These are phyloP conservation scores for Hanseniaspora clermontiae DNA, from an alignment of 805 yeast genomes.

Conservation along the genomic window DNA sequence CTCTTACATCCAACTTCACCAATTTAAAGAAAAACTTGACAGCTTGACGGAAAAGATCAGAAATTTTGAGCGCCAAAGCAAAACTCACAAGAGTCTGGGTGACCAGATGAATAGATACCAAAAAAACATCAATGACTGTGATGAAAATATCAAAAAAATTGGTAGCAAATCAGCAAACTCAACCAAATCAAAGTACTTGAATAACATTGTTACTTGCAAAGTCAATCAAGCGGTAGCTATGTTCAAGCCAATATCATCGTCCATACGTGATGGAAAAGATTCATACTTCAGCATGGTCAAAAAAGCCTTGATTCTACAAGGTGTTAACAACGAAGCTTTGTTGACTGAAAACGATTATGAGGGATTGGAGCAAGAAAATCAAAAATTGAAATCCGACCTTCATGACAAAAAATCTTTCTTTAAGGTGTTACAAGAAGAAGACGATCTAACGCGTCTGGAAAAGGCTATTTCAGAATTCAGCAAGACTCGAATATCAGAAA, in stretches of 20 bases:
- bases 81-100: slow-evolving; percentile 19
- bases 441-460: background rate
- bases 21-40: slow-evolving; percentile 16
- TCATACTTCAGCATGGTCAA: background rate
- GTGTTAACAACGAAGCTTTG: slow-evolving; percentile 4
- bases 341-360: background rate
- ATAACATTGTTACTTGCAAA: slow-evolving; percentile 1
- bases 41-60: slow-evolving; percentile 13
- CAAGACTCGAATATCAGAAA: background rate
- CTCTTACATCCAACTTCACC: slow-evolving; percentile 14
- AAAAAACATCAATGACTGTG: slow-evolving; percentile 26
- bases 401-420: background rate
- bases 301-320: background rate
- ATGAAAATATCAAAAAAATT: slow-evolving; percentile 28
- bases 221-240: slow-evolving; percentile 3
- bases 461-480: background rate
- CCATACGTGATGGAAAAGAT: background rate
- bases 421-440: background rate
- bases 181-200: background rate
- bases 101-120: slow-evolving; percentile 23
- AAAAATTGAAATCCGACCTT: background rate
- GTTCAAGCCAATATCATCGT: background rate
- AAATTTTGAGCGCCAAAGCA: slow-evolving; percentile 18
- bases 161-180: background rate
- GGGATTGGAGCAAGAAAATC: background rate